Base-by-base conservation (phyloP, 371 early-diverging fungal species). In the Umbelopsis sp. region DNA sequence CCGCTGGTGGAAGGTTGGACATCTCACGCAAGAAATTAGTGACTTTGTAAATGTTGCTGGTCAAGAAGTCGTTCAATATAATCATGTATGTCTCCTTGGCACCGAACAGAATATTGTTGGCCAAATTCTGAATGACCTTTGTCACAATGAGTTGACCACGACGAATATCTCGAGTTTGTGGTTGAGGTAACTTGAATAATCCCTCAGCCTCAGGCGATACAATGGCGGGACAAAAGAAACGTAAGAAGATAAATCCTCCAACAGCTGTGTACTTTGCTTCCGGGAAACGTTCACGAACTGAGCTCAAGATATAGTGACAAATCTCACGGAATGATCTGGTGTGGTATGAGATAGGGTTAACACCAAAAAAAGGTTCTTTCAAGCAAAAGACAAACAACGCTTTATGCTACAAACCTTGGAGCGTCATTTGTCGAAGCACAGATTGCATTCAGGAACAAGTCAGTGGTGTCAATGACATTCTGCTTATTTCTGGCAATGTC, bases 181-280 rank as follows among this genome's bases (percentile, higher is more conserved):
- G 53, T 1, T 71, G 64, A 20, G 67, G 75, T 1, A 72, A n/a
- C 37, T 74, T 76, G 32, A 87, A 67, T 32, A 89, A 65, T 3
- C 86, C 87, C 67, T 89, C 87, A 0, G 81, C 79, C 70, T 91
- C 91, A 5, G 99, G 98, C 0, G 96, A 89, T 6, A 96, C 96
- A 71, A 98, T 96, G 2, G 95, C 96, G 0, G 98, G 99, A 70
- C 96, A 96, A 69, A 97, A 87, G 88, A 97, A 96, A 6, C 99
- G 91, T 69, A 98, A 78, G 74, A 97, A 98, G 68, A 98, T 87
- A 70, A 97, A 96, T 0, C 95, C 95, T 66, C 97, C 97, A 0
- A 98, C 94, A 32, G 96, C 96, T 0, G 91, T 91, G 52, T 89
- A 86, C 53, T 86, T 90, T 5, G 96, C 92, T 53, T 94, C 95